Evolutionary conservation across 23 red algal genomes (phyloP).

Genomic region (Gracilariopsis chorda): DNA sequence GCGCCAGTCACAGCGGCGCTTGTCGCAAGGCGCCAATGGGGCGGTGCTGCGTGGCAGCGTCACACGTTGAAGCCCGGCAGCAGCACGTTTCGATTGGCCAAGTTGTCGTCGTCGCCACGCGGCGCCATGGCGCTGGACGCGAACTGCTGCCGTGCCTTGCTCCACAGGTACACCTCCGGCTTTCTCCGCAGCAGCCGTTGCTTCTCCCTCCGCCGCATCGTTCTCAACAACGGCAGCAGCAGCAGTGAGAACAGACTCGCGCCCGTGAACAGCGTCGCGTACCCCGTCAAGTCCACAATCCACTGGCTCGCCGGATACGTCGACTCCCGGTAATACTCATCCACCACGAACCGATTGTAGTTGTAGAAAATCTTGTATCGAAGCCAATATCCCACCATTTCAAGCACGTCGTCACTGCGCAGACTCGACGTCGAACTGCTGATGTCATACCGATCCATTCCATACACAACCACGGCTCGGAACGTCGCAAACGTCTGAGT

Average conservation of each 20-base stretch:
- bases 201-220: not conserved
- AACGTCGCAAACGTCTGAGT: slow-evolving; percentile 48
- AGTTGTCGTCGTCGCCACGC: too few relatives aligned
- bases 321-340: slow-evolving; percentile 7
- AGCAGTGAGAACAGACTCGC: slow-evolving; percentile 33
- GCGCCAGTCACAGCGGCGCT: too few relatives aligned
- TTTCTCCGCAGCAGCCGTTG: not conserved
- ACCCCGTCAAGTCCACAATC: slow-evolving; percentile 38
- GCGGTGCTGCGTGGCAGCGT: too few relatives aligned
- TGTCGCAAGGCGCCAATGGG: too few relatives aligned
- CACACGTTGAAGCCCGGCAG: too few relatives aligned
- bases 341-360: slow-evolving; percentile 26
- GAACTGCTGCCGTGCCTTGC: not conserved
- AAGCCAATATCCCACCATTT: slow-evolving; percentile 16
- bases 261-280: slow-evolving; percentile 37
- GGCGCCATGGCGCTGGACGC: too few relatives aligned
- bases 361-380: slow-evolving; percentile 19
- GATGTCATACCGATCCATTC: slow-evolving; percentile 32
- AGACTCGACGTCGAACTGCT: not conserved
- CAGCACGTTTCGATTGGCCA: too few relatives aligned
- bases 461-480: slow-evolving; percentile 13
- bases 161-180: slow-evolving; percentile 25
- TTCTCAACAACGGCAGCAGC: slow-evolving; percentile 25
- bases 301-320: slow-evolving; percentile 41
- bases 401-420: not conserved